These are phyloP conservation scores for Mycena filopes DNA, from an alignment of 768 basidiomycete genomes.

Conservation along the genomic window DNA sequence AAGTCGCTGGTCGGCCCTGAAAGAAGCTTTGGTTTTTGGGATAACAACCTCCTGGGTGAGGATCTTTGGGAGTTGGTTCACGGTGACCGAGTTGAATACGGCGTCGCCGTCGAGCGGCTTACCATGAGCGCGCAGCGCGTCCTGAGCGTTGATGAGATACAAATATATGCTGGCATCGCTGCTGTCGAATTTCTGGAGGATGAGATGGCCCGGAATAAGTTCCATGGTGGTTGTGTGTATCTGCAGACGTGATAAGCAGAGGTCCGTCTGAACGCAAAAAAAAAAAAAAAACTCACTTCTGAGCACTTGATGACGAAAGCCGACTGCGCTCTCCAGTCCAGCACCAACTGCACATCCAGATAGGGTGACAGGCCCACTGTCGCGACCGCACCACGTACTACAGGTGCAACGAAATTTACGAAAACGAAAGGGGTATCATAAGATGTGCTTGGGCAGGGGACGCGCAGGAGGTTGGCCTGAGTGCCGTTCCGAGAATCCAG, in stretches of 20 bases:
- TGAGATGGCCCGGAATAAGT: background rate
- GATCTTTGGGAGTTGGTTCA: background rate
- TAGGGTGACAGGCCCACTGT: background rate
- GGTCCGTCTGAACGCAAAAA: too few relatives aligned
- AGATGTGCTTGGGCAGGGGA: background rate
- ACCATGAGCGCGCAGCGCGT: background rate
- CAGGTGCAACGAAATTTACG: background rate
- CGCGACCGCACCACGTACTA: background rate
- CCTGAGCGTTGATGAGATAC: background rate
- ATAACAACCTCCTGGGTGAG: background rate
- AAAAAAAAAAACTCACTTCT: background rate
- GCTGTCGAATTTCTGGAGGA: background rate
- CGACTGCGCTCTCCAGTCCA: background rate
- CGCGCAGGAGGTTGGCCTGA: background rate
- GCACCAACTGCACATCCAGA: background rate
- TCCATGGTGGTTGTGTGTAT: background rate
- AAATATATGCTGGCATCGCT: background rate
- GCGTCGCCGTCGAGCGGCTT: background rate
- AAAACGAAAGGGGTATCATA: background rate
- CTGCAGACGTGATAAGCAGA: too few relatives aligned
- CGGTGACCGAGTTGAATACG: background rate
- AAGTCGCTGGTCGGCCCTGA: background rate
- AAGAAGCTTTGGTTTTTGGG: too few relatives aligned
- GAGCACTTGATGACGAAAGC: background rate
- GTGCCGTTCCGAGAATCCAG: constrained; percentile 9